Conservation (phyloP, 306 rosid genomes). For the Glycyrrhiza uralensis region DNA sequence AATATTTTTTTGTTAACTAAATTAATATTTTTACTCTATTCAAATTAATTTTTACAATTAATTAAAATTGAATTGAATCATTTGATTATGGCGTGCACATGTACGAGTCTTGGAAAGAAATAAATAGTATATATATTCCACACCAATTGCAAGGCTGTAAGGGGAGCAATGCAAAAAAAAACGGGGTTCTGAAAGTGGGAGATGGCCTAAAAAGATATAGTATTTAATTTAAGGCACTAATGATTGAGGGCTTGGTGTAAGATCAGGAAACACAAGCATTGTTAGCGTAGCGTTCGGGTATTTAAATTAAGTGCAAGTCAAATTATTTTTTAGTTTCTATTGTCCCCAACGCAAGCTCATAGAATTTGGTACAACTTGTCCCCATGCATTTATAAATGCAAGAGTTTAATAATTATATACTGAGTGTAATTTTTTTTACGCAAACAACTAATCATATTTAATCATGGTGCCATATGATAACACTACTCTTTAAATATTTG, state of each 20-base stretch:
- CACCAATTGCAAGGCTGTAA: conserved; percentile 15
- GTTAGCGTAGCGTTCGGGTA: conserved; percentile 4
- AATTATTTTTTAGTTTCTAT: not conserved
- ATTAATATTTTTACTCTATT: too few relatives aligned
- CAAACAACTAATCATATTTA: too few relatives aligned
- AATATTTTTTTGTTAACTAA: too few relatives aligned
- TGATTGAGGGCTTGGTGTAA: conserved; percentile 49
- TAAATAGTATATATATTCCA: not conserved
- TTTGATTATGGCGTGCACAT: conserved; percentile 50
- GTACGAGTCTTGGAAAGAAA: not conserved
- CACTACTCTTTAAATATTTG: too few relatives aligned
- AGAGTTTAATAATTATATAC: too few relatives aligned
- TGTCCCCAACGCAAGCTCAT: conserved; percentile 5
- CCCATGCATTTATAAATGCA: too few relatives aligned
- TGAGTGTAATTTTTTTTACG: too few relatives aligned
- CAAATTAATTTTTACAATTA: too few relatives aligned
- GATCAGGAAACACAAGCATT: conserved; percentile 54
- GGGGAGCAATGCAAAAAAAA: not conserved
- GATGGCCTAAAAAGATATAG: conserved; percentile 1
- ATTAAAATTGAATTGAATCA: too few relatives aligned
- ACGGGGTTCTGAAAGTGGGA: not conserved
- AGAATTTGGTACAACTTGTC: conserved; percentile 1
- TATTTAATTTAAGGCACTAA: conserved; percentile 27
- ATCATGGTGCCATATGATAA: too few relatives aligned
- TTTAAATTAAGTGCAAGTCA: not conserved